Percentiles rank a stretch among this genome's conserved stretches.
phyloP scores from a whole-genome alignment of 768 basidiomycete genomes.

The Suillus subaureus region DNA sequence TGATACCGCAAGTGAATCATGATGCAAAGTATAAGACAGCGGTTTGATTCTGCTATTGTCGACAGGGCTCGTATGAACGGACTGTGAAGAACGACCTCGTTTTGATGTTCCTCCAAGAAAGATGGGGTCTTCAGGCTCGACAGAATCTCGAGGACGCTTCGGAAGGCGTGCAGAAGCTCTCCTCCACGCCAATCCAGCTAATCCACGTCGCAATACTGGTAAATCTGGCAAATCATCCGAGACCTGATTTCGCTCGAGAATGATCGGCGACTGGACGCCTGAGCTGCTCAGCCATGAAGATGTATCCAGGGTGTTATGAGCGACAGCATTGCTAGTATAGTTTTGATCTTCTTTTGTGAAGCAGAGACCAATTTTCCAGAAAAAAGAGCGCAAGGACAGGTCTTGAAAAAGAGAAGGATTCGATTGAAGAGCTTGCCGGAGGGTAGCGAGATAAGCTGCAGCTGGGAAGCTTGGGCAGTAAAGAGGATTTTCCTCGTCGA shows the following conservation, averaged over 20 bases:
- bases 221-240: conserved; percentile 15
- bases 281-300: conserved; percentile 9
- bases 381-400: conserved; percentile 9
- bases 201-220: neutral
- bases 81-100: conserved; percentile 7
- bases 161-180: neutral
- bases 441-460: conserved; percentile 45
- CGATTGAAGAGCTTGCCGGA: conserved; percentile 38
- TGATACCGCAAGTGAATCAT: neutral
- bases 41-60: neutral
- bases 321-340: neutral
- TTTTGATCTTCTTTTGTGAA: neutral
- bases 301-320: neutral
- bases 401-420: conserved; percentile 15
- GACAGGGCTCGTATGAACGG: neutral
- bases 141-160: neutral
- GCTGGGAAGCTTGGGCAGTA: conserved; percentile 58
- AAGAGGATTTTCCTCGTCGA: conserved; percentile 58
- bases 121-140: neutral
- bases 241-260: conserved; percentile 7
- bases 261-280: neutral
- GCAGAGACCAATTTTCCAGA: conserved; percentile 7
- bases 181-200: conserved; percentile 2
- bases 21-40: conserved; percentile 1
- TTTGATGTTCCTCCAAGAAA: neutral